Evolutionary conservation across 1,284 basidiomycete species (phyloP), one percentile per base, ranked within the genome.

Genomic region (Ceratobasidium sp.): DNA sequence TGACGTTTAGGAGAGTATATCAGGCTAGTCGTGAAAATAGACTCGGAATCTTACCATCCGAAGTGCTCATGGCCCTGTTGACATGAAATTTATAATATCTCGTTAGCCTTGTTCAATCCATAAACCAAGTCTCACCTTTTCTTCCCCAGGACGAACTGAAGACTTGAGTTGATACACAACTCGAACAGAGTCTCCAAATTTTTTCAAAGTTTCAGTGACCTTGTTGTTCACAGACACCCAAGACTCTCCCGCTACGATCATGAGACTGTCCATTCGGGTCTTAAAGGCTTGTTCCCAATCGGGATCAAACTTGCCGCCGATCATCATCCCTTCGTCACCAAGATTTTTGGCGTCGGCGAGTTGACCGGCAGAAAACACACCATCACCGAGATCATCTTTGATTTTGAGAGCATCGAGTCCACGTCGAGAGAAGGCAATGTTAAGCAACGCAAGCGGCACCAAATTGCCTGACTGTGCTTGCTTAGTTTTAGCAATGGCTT

Each of bases 251-350:
- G 69, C 76, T 1, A 76, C 77, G 18, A 81, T 33, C 20, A 81
- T 61, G 20, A 81, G 68, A 23, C 80, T 80, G 64, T 87, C 84
- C 63, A 87, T 83, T 1, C 81, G 82, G 20, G 67, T 42, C 78
- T 70, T 84, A 81, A 87, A 87, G 0, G 80, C 84, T 9, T 83
- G 71, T 26, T 85, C 81, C 87, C 87, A 76, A 20, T 64, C n/a
- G 12, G 72, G 72, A n/a, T 76, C 61, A 46, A 76, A 76, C n/a
- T 18, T 28, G 1, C 26, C 44, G 20, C 23, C 86, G 55, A 83
- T 80, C 12, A 81, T 82, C 10, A 77, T 82, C 12, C 80, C 79
- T 33, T 76, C 72, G 51, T 85, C 84, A 3, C 82, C 83, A 53
- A 87, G 83, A 13, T 72, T 73, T 7, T 75, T 9, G 3, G 85